A percentile compares a stretch with the other conserved stretches of the same genome.
These are phyloP conservation scores for Pseudopyrenochaeta lycopersici DNA, from an alignment of 2,329 filamentous ascomycete genomes.

Conservation along the genomic window DNA sequence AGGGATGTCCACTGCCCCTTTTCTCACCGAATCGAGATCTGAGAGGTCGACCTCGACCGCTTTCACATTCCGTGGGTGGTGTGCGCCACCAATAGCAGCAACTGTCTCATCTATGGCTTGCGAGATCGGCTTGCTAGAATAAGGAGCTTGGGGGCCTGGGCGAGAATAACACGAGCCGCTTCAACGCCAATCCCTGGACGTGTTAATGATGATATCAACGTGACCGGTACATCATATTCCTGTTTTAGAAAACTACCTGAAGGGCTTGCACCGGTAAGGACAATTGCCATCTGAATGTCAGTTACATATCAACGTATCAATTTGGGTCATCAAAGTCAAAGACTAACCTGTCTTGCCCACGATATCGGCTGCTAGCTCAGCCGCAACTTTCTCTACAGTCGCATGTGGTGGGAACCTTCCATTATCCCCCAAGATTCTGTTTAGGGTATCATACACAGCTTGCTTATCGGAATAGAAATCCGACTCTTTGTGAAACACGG, in stretches of 20 bases:
- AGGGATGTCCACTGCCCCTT: conserved; percentile 36
- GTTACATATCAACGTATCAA: neutral
- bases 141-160: conserved; percentile 15
- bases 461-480: conserved; percentile 4
- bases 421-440: neutral
- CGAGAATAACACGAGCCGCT: conserved; percentile 13
- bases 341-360: neutral
- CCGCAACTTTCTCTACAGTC: neutral
- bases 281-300: neutral
- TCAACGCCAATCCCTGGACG: conserved; percentile 9
- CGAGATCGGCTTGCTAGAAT: conserved; percentile 48
- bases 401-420: neutral
- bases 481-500: conserved; percentile 11
- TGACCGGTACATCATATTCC: neutral
- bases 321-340: too few species aligned
- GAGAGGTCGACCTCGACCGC: conserved; percentile 38
- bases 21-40: conserved; percentile 37
- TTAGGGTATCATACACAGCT: neutral
- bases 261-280: neutral
- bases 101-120: conserved; percentile 48
- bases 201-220: too few species aligned
- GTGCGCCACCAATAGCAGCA: conserved; percentile 33
- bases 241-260: neutral
- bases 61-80: conserved; percentile 30
- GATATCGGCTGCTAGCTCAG: neutral